A percentile compares a stretch with the other conserved stretches of the same genome.
Evolutionary conservation across 305 asterid genomes (phyloP).

Genomic region (Fraxinus paxiana): DNA sequence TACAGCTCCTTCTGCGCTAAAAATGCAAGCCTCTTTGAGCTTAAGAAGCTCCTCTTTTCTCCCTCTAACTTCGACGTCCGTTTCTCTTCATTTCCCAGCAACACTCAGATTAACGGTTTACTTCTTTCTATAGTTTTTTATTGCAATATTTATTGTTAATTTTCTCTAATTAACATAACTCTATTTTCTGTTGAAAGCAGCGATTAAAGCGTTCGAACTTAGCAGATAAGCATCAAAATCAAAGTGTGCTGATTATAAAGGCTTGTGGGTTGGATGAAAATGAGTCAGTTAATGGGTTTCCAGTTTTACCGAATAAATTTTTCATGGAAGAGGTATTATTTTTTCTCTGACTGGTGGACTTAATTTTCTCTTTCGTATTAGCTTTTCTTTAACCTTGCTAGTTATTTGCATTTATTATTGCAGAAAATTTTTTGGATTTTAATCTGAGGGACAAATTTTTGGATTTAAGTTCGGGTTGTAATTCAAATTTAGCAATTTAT

Average conservation of each 20-base stretch:
- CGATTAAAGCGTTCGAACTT: slow-evolving; percentile 44
- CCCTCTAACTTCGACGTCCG: slow-evolving; percentile 43
- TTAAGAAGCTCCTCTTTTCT: slow-evolving; percentile 46
- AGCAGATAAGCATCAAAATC: slow-evolving; percentile 29
- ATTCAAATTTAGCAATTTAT: background rate
- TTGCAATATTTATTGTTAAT: background rate
- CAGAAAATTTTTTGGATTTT: background rate
- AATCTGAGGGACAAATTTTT: background rate
- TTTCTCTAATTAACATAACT: slow-evolving; percentile 6
- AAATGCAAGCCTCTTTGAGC: slow-evolving; percentile 67
- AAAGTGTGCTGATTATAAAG: slow-evolving; percentile 28
- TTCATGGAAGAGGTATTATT: slow-evolving; percentile 73
- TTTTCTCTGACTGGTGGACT: background rate
- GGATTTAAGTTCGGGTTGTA: too few species aligned
- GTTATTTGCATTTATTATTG: background rate
- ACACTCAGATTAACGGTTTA: slow-evolving; percentile 43
- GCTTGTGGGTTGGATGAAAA: slow-evolving; percentile 50
- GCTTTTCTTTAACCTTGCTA: background rate
- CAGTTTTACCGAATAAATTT: slow-evolving; percentile 47
- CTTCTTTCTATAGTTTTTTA: background rate
- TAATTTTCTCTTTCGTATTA: background rate
- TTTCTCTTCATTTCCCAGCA: slow-evolving; percentile 33
- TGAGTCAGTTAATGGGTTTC: slow-evolving; percentile 42
- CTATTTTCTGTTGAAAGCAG: slow-evolving; percentile 30
- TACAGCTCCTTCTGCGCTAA: slow-evolving; percentile 24